Evolutionary conservation across 2,329 filamentous ascomycete genomes (phyloP).

Genomic region (Colletotrichum falcatum): DNA sequence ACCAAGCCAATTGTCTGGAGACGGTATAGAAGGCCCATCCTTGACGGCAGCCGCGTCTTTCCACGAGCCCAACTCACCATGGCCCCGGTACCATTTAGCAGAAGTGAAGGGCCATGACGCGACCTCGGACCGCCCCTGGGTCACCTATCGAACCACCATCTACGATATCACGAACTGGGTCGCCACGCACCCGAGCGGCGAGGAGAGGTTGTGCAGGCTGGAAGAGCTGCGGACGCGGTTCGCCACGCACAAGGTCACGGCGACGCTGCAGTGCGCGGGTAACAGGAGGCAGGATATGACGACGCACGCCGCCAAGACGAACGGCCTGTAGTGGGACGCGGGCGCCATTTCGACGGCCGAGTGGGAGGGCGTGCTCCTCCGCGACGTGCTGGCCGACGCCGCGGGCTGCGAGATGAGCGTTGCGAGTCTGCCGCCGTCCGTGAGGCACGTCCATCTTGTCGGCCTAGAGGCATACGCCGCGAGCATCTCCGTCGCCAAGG

Average conservation of each 20-base stretch:
- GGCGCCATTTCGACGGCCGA: slow-evolving; percentile 61
- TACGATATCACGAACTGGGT: slow-evolving; percentile 67
- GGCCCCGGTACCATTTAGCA: slow-evolving; percentile 45
- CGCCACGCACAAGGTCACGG: slow-evolving; percentile 55
- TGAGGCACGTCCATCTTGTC: slow-evolving; percentile 52
- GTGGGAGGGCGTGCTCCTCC: slow-evolving; percentile 59
- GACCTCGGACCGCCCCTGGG: slow-evolving; percentile 58
- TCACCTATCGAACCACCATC: slow-evolving; percentile 57
- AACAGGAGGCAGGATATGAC: slow-evolving; percentile 61
- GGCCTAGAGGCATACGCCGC: slow-evolving; percentile 56
- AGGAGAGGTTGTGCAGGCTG: slow-evolving; percentile 54
- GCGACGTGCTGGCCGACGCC: slow-evolving; percentile 59
- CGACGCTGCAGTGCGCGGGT: slow-evolving; percentile 61
- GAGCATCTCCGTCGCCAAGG: slow-evolving; percentile 56
- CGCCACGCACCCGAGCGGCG: slow-evolving; percentile 61
- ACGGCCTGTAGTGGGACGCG: slow-evolving; percentile 60
- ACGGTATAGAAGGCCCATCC: not conserved
- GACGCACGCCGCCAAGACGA: slow-evolving; percentile 55
- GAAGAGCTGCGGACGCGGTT: slow-evolving; percentile 59
- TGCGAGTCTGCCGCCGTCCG: slow-evolving; percentile 47
- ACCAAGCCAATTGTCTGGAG: not conserved
- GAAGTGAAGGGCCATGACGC: slow-evolving; percentile 52
- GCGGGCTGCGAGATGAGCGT: not conserved
- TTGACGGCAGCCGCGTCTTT: not conserved
- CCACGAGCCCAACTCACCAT: not conserved